Base-by-base conservation (phyloP, 2,329 filamentous ascomycete genomes). In the Fusarium austroafricanum region DNA sequence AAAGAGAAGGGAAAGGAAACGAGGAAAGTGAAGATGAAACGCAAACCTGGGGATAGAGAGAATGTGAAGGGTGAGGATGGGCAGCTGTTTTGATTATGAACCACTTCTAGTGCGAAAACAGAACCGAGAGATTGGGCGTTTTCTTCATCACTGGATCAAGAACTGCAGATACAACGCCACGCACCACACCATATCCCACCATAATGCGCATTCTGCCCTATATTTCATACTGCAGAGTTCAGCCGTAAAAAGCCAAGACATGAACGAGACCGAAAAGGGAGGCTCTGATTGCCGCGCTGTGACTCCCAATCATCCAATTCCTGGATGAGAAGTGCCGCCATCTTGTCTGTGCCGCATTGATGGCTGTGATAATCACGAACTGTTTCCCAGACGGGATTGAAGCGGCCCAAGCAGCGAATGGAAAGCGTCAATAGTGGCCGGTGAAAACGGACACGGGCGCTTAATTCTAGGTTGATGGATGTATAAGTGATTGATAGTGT, bases 121-220 rank as follows among this genome's bases (percentile, higher is more conserved):
- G 58, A 31, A 12, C 20, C 20, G 15, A 51, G 26, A 40, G 15
- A 28, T 33, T 42, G 44, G 28, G 18, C 28, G n/a, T 46, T 40
- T 29, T 66, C 51, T 53, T 54, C 38, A 63, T 67, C 52, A 58
- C 66, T 66, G 18, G 51, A 69, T 62, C 49, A 44, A 69, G 44
- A 61, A 40, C 45, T 52, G 42, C 37, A 58, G 15, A 57, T 68
- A 23, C 47, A 23, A 44, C 33, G 35, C 35, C 28, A 54, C 20
- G 56, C 56, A 59, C 31, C 43, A 29, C 31, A 61, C 49, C 39
- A 43, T 20, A 26, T 33, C 21, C 15, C 55, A 37, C 18, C 26
- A 20, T 23, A 29, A 45, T 53, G 14, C 28, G 33, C 18, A n/a
- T 28, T 53, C 39, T 53, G 50, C 38, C 28, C 39, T 53, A 35